Base-by-base conservation (phyloP, 2,329 filamentous ascomycete species). In the Diplodia scrobiculata region DNA sequence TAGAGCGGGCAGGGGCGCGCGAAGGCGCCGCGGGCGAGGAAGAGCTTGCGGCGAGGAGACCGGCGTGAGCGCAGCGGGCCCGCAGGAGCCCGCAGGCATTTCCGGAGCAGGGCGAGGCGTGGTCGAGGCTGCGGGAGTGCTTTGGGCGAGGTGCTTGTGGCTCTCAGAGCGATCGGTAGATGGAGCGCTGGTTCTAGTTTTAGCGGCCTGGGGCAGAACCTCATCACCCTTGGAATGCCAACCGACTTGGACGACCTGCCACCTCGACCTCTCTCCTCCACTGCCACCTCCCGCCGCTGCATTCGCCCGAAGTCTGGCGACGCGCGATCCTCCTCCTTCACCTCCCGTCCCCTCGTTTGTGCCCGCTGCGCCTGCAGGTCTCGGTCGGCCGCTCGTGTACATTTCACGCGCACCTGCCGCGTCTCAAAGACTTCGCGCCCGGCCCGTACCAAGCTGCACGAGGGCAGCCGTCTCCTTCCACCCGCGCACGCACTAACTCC, bases 391-490 rank as follows among this genome's bases (percentile, higher is more conserved):
- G 63, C 67, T 67, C 68, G 69, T 71, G 69, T 64, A 17, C 67
- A 60, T 65, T 70, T 71, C 69, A 68, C 69, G 69, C 65, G 67
- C 65, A 62, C 50, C 51, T 38, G 70, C 70, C 70, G 69, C 69
- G 68, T 68, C 66, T 60, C 34, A 38, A 45, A 51, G 54, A 51
- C 64, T 59, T 59, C 64, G 64, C 64, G 64, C 64, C 54, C 64
- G 54, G 41, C 63, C 62, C 58, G 19, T 32, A 45, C 50, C 38
- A 63, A 48, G 25, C 65, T 67, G 65, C 65, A 65, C 58, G 58
- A 47, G 27, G 38, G 47, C 58, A 25, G 29, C 45, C 54, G 21
- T 62, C 50, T 47, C 41, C 21, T 50, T 13, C 36, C 41, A 55
- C 34, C 64, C 64, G 47, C 64, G 27, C 48, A 47, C 48, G 21